Base-by-base conservation (phyloP, 2,329 filamentous ascomycete genomes). In the Diaporthe eres region DNA sequence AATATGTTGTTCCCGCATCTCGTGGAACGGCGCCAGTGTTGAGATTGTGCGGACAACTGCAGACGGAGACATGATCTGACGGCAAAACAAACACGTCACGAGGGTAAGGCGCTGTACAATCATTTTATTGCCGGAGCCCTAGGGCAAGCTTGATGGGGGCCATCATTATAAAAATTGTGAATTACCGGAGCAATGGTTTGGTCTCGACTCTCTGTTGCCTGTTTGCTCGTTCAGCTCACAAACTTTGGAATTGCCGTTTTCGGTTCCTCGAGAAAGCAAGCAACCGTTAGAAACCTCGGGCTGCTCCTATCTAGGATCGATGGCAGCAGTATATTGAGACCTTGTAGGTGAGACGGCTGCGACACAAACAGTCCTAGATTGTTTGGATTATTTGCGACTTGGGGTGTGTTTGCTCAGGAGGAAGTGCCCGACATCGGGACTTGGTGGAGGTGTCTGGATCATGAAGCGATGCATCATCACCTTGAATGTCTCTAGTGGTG, bases 131-230 rank as follows among this genome's bases (percentile, higher is more conserved):
- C 25, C 15, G 57, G 19, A 2, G 7, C 57, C 4, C 13, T 6
- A 0, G 55, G 13, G 1, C 4, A 34, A 0, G 31, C 28, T 5
- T 17, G 4, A 19, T 31, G 31, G 17, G 6, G 0, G n/a, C n/a
- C 13, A 12, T 13, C 22, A 10, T 28, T 25, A 28, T n/a, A 53
- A 1, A 1, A 2, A 1, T 53, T 12, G 37, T 53, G n/a, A 13
- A 37, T 58, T 58, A 2, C 19, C 9, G 19, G 31, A 37, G 31
- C 57, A 4, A 3, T 34, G 15, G 3, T 37, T 5, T 17, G 13
- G 8, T 37, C n/a, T 1, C 1, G 31, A 60, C 4, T 1, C 28
- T 34, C 31, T 60, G 19, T 3, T 60, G 19, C 7, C 9, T 10
- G 19, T 37, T 17, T 34, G 31, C 19, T 60, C 57, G 8, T 12